Evolutionary conservation across 2,329 filamentous ascomycete species (phyloP), one percentile per base, ranked within the genome.

Genomic region (Stemphylium vesicarium): DNA sequence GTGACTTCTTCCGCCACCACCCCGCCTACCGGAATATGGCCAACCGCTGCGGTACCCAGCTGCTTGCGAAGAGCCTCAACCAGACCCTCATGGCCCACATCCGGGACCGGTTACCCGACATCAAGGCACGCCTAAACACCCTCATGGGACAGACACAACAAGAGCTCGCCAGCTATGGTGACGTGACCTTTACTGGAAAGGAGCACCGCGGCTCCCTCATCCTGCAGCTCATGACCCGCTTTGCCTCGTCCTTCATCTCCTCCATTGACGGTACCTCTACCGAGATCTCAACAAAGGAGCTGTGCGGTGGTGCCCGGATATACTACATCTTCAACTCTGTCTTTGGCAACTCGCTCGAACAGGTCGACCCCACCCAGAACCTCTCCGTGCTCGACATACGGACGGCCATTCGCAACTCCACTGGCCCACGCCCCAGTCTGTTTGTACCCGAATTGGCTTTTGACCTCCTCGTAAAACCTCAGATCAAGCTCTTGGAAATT

Each of bases 251-350:
- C 0, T 99, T 99, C 78, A 98, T 97, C 72, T 94, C 95, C 5
- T 98, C 95, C 11, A 99, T 99, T 60, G 95, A 99, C 73, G 95
- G 95, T 81, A 99, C 95, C 7, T 98, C 94, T 4, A 96, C 93
- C 12, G 94, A 99, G 73, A 99, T 99, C 59, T 98, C 95, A 15
- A 99, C 95, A 33, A 98, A 99, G 78, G 95, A 98, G 78, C 86
- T 98, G 10, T 96, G 93, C 69, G 93, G 93, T 71, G 93, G 93
- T 72, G 93, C 93, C 41, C 87, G 94, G 56, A 97, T 98, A 71
- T 98, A 98, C 80, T 97, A 98, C 79, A 97, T 98, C 65, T 98
- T 97, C 84, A 98, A 98, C 79, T 96, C 93, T 4, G 94, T 98
- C 38, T 99, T 98, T 76, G 95, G 95, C 55, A 97, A 94, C 77